Evolutionary conservation across 2,329 filamentous ascomycete species (phyloP).

Genomic region (Hawksworthiomyces lignivorus): DNA sequence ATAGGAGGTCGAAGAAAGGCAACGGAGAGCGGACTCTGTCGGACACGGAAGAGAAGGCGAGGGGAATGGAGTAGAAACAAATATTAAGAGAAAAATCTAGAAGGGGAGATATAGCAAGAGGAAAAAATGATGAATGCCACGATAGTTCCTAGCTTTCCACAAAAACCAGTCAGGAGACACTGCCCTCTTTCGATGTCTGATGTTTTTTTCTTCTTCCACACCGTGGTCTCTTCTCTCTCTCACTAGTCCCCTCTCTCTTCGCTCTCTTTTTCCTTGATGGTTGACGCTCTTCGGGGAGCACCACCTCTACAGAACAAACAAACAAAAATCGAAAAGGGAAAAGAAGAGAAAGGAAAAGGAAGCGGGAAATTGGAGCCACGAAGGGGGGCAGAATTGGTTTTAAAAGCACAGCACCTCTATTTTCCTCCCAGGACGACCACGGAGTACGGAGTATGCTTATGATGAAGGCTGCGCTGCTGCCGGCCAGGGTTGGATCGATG

Average conservation of each 20-base stretch:
- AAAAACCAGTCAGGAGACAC: background rate
- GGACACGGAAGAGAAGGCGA: too few species aligned
- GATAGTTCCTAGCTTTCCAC: too few species aligned
- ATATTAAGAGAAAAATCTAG: too few species aligned
- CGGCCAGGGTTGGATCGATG: background rate
- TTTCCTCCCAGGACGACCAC: background rate
- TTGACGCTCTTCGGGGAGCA: constrained; percentile 10
- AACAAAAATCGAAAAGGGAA: background rate
- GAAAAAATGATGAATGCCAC: too few species aligned
- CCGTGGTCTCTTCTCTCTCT: constrained; percentile 5
- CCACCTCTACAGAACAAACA: constrained; percentile 9
- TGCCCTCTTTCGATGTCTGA: background rate
- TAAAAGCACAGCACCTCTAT: constrained; percentile 11
- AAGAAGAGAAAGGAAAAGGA: background rate
- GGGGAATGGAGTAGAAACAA: too few species aligned
- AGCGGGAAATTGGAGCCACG: constrained; percentile 9
- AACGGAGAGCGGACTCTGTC: too few species aligned
- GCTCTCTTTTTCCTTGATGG: background rate
- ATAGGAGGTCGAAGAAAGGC: too few species aligned
- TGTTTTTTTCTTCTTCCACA: background rate
- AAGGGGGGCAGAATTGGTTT: constrained; percentile 11
- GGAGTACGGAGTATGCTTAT: background rate
- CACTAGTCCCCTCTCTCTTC: constrained; percentile 1
- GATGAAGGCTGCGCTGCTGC: background rate
- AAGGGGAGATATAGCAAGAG: too few species aligned